Evolutionary conservation across 225 moss, liverwort and hornwort species (phyloP), one percentile per base, ranked within the genome.

Genomic region (Thuidium tamariscinum): DNA sequence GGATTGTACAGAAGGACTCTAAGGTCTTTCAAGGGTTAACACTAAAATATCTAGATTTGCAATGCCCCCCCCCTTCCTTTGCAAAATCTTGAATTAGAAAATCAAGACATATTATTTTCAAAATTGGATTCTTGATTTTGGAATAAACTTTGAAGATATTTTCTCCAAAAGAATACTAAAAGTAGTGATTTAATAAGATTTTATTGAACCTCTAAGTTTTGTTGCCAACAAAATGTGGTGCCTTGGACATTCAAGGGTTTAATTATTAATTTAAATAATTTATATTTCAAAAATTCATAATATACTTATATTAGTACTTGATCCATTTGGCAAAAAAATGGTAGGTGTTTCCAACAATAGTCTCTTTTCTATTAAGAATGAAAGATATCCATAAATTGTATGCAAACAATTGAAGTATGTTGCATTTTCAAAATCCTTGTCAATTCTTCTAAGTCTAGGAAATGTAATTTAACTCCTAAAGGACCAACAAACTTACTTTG

Each of bases 21-120:
- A 5, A 52, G 17, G 49, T 14, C 49, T 49, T 49, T 49, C 49
- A 49, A 49, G 14, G 49, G 49, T 49, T 25, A 7, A 23, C 2
- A 39, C 4, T 4, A 23, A 25, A 39, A 25, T 13, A 68, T 68
- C 2, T 12, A 39, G 2, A 39, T 23, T 23, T 39, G 4, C 2
- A 39, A 22, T 67, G 4, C 2, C 7, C 3, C 22, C 0, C 2
- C 7, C 3, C 22, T 0, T 10, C 5, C 42, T 42, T 5, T 0
- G 16, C 27, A 42, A 42, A 14, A 27, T 5, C 3, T 26, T 16
- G 9, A 42, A 14, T n/a, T n/a, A n/a, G 41, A 25, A 25, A 4
- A 25, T 69, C 41, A 15, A 23, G 0, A 23, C 36, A 7, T 11
- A 4, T 63, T 34, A 18, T 67, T 23, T 13, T 7, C 15, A 15